Conservation (phyloP, 2,329 filamentous ascomycete genomes). For the Emydomyces testavorans region DNA sequence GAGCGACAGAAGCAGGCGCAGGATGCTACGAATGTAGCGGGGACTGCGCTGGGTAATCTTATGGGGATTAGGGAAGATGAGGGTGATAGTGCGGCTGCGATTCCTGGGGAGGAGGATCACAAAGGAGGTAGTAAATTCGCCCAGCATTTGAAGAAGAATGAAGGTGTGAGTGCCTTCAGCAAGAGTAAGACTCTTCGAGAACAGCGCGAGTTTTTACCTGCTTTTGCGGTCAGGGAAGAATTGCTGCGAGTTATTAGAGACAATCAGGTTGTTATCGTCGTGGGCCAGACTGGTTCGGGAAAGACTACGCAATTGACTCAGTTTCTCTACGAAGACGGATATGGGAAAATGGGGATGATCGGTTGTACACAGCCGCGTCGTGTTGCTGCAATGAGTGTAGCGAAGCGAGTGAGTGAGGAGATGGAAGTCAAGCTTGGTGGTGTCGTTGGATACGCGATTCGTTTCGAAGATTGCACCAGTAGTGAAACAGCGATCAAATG, state of each 20-base stretch:
- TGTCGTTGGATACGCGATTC: slow-evolving; percentile 89
- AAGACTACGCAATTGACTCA: slow-evolving; percentile 97
- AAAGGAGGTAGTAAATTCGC: slow-evolving; percentile 68
- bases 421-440: slow-evolving; percentile 89
- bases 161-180: slow-evolving; percentile 82
- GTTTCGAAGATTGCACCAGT: slow-evolving; percentile 96
- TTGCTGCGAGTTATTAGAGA: slow-evolving; percentile 83
- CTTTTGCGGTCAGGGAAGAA: slow-evolving; percentile 92
- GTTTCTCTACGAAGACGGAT: slow-evolving; percentile 91
- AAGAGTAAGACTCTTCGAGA: slow-evolving; percentile 81
- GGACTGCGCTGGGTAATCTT: slow-evolving; percentile 83
- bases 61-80: slow-evolving; percentile 93
- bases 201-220: slow-evolving; percentile 84
- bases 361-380: slow-evolving; percentile 92
- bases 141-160: slow-evolving; percentile 75
- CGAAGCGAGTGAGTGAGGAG: slow-evolving; percentile 94
- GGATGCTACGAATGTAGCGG: slow-evolving; percentile 83
- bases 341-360: slow-evolving; percentile 76
- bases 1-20: slow-evolving; percentile 91
- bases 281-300: slow-evolving; percentile 92
- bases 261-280: slow-evolving; percentile 93
- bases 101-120: slow-evolving; percentile 57
- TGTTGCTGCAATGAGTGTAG: slow-evolving; percentile 97
- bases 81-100: slow-evolving; percentile 69
- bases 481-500: slow-evolving; percentile 91